These are phyloP conservation scores for Alternaria rosae DNA, from an alignment of 2,329 filamentous ascomycete genomes.

Conservation along the genomic window DNA sequence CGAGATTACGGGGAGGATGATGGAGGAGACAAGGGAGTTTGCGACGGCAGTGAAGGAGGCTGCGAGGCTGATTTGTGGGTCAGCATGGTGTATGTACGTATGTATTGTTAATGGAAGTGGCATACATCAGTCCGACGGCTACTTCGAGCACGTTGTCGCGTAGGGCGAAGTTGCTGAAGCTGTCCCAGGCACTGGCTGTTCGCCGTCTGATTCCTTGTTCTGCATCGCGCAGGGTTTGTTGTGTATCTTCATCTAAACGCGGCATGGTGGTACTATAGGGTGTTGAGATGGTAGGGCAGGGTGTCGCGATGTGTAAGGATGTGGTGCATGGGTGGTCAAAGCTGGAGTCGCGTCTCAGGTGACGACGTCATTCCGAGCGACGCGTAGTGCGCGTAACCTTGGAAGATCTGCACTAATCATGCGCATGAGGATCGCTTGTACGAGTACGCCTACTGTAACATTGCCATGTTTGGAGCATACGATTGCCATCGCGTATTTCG, in stretches of 20 bases:
- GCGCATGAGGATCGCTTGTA: not conserved
- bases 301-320: not conserved
- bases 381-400: not conserved
- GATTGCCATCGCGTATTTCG: not conserved
- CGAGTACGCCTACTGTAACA: not conserved
- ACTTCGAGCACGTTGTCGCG: conserved; percentile 79
- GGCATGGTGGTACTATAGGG: conserved; percentile 28
- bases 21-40: conserved; percentile 74
- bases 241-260: conserved; percentile 40
- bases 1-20: conserved; percentile 73
- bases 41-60: conserved; percentile 75
- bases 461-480: not conserved
- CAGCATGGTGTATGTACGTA: not conserved
- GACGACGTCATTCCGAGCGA: conserved; percentile 9
- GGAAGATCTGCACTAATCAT: not conserved
- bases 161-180: conserved; percentile 76
- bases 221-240: conserved; percentile 57
- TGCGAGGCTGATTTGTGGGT: conserved; percentile 63
- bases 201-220: conserved; percentile 53
- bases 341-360: not conserved
- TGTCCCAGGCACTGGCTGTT: conserved; percentile 64
- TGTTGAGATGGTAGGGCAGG: not conserved
- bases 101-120: not conserved
- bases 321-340: not conserved
- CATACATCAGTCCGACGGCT: conserved; percentile 75